Conservation (phyloP, 169 alveolate genomes). For the Neospora caninum region DNA sequence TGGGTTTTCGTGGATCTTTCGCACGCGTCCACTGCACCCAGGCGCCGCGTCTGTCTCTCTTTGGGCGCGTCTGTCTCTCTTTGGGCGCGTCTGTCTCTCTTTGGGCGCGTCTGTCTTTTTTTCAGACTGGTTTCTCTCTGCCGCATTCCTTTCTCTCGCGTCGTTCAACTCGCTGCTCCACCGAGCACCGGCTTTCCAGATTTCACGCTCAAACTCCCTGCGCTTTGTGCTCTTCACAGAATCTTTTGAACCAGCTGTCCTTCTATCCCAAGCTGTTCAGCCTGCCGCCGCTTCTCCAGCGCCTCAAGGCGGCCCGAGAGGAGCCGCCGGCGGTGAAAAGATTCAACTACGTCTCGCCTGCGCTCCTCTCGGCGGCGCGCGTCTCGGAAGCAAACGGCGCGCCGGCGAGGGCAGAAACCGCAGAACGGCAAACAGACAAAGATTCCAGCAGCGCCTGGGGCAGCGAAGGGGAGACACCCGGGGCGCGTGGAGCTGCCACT, state of each 20-base stretch:
- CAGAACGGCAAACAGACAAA: background rate
- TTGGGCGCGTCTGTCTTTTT: too few species aligned
- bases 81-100: too few species aligned
- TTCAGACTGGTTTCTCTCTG: too few species aligned
- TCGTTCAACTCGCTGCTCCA: too few species aligned
- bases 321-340: background rate
- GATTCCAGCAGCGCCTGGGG: background rate
- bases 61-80: too few species aligned
- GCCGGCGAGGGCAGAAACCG: background rate
- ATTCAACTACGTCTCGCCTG: background rate
- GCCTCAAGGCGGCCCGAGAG: background rate
- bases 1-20: too few species aligned
- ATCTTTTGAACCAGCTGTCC: background rate
- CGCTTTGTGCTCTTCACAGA: background rate
- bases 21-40: too few species aligned
- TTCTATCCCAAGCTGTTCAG: constrained; percentile 12
- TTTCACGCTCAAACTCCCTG: too few species aligned
- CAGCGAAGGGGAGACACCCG: background rate
- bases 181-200: too few species aligned
- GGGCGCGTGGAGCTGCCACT: background rate
- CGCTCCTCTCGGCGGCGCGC: background rate
- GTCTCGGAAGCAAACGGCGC: background rate
- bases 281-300: background rate
- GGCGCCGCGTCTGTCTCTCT: too few species aligned
- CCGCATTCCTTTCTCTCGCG: too few species aligned